Evolutionary conservation across 495 filamentous ascomycete species (phyloP), one percentile per base, ranked within the genome.

Genomic region (Articulospora tetracladia): DNA sequence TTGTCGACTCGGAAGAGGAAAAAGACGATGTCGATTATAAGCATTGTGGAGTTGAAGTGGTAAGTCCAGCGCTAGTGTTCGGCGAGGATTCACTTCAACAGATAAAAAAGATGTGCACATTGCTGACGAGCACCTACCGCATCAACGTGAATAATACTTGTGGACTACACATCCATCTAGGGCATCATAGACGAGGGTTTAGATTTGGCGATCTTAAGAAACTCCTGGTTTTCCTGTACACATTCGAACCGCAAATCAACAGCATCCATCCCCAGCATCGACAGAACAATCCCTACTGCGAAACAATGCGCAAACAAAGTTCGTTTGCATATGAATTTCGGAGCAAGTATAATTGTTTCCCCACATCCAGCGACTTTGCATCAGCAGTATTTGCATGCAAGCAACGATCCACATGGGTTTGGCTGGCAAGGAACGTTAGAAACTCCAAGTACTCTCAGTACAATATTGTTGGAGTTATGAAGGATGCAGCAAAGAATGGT

Each of bases 191-290:
- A 10, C 6, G 34, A 30, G 51, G 51, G 17, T 53, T 30, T 19
- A 53, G 25, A 6, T 12, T 32, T 7, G 4, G 8, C 2, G 6
- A 30, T 6, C 51, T 53, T 11, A 28, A 22, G 36, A 74, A 72
- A n/a, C 47, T 76, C 1, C 58, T 69, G 6, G 58, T 64, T 7
- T 70, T 78, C 17, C 57, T 72, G 2, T 76, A 69, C 58, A 70
- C 72, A 13, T 73, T 73, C 27, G 73, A 76, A 46, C 71, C 68
- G 0, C 66, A 69, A 41, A 22, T 78, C 11, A 68, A 73, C 26
- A 63, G 60, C 15, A 53, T 80, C 0, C 76, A 78, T 57, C 54
- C 63, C 1, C 30, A 7, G 0, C 0, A 39, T 20, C 39, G 62
- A 15, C 15, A 23, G 3, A 17, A 30, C 24, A 12, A 0, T 8